Percentiles rank a stretch among this genome's conserved stretches.
phyloP scores from a whole-genome alignment of 2,329 filamentous ascomycete genomes.

The Fusarium metavorans region DNA sequence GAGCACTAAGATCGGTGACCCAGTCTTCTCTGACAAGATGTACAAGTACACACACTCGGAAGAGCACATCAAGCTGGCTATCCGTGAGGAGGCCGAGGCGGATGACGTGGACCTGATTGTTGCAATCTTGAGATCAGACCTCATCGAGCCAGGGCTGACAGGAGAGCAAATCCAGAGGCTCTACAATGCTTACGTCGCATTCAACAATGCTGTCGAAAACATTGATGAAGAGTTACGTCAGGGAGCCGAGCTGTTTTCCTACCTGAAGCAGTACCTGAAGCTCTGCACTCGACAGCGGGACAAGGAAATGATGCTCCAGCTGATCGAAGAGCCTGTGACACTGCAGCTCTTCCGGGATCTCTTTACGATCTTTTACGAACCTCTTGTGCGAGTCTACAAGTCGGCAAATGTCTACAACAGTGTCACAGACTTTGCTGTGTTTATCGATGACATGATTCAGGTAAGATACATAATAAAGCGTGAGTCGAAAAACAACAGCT shows the following conservation, averaged over 20 bases:
- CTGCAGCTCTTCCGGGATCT: slow-evolving; percentile 95
- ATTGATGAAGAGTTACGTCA: slow-evolving; percentile 88
- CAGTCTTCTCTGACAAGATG: slow-evolving; percentile 83
- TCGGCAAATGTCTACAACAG: slow-evolving; percentile 98
- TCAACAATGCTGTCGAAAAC: slow-evolving; percentile 94
- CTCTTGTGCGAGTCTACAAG: slow-evolving; percentile 96
- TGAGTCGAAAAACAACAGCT: not conserved
- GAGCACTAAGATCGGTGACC: slow-evolving; percentile 81
- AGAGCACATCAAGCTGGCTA: slow-evolving; percentile 78
- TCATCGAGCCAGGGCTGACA: slow-evolving; percentile 77
- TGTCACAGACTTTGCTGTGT: slow-evolving; percentile 94
- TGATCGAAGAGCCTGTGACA: slow-evolving; percentile 97
- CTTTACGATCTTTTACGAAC: slow-evolving; percentile 99
- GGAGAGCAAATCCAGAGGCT: slow-evolving; percentile 83
- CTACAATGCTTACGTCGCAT: slow-evolving; percentile 95
- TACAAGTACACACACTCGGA: slow-evolving; percentile 81
- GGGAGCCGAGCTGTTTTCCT: slow-evolving; percentile 91
- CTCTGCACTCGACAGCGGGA: slow-evolving; percentile 91
- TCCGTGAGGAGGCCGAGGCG: slow-evolving; percentile 77
- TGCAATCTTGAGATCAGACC: slow-evolving; percentile 82
- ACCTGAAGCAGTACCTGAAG: slow-evolving; percentile 95
- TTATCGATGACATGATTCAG: slow-evolving; percentile 91
- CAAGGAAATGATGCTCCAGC: slow-evolving; percentile 95
- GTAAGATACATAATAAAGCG: slow-evolving; percentile 57
- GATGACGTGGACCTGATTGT: slow-evolving; percentile 90